Evolutionary conservation across 768 basidiomycete genomes (phyloP).

Genomic region (Auricularia cornea): DNA sequence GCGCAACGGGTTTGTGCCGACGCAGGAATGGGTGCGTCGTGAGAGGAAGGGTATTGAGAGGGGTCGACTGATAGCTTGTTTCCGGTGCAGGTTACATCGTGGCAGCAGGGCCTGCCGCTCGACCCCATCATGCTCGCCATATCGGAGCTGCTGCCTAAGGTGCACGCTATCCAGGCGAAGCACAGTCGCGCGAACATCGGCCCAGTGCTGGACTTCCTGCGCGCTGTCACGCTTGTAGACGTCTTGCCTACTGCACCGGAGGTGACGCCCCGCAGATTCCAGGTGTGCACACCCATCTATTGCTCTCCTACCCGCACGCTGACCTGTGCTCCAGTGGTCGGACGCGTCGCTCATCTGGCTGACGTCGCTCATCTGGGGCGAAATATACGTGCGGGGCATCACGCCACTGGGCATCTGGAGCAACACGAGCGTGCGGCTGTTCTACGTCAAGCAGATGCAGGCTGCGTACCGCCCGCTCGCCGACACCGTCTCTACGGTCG

Average conservation of each 20-base stretch:
- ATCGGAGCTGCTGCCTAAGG: slow-evolving; percentile 77
- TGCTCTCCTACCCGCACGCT: slow-evolving; percentile 7
- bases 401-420: slow-evolving; percentile 86
- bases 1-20: slow-evolving; percentile 87
- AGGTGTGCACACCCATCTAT: slow-evolving; percentile 38
- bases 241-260: slow-evolving; percentile 66
- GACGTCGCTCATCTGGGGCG: slow-evolving; percentile 91
- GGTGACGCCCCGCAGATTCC: slow-evolving; percentile 62
- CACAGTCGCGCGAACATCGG: slow-evolving; percentile 53
- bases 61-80: background rate
- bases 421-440: slow-evolving; percentile 78
- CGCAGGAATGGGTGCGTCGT: slow-evolving; percentile 81
- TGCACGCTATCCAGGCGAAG: slow-evolving; percentile 71
- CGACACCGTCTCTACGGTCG: slow-evolving; percentile 71
- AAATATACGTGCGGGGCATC: slow-evolving; percentile 87
- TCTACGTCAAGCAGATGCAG: slow-evolving; percentile 84
- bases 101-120: slow-evolving; percentile 96
- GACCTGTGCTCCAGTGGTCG: slow-evolving; percentile 60
- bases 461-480: slow-evolving; percentile 60
- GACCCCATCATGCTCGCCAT: slow-evolving; percentile 83
- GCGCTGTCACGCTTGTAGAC: slow-evolving; percentile 56
- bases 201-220: slow-evolving; percentile 64
- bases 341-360: slow-evolving; percentile 89
- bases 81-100: slow-evolving; percentile 63
- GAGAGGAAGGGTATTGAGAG: background rate